These are phyloP conservation scores for Talaromyces nanjingensis DNA, from an alignment of 495 filamentous ascomycete species.

Conservation along the genomic window DNA sequence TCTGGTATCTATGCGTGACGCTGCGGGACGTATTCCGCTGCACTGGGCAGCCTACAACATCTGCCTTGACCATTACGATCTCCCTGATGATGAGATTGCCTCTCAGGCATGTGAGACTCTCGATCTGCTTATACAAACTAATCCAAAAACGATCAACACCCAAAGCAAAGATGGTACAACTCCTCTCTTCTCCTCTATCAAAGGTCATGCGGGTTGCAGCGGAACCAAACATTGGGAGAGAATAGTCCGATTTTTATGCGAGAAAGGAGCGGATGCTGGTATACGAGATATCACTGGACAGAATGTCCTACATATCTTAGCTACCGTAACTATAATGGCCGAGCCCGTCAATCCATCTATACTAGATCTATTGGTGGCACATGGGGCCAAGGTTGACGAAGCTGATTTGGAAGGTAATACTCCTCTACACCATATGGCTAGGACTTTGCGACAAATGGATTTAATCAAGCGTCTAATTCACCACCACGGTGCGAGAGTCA, in stretches of 20 bases:
- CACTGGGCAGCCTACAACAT: constrained; percentile 11
- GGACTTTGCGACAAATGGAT: constrained; percentile 9
- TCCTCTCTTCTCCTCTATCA: constrained; percentile 10
- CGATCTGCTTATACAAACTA: constrained; percentile 9
- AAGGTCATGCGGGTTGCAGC: constrained; percentile 6
- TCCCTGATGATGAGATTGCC: constrained; percentile 7
- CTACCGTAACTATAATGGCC: background rate
- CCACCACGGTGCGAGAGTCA: constrained; percentile 13
- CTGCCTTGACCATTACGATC: background rate
- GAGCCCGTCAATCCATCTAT: constrained; percentile 8
- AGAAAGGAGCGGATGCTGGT: constrained; percentile 12
- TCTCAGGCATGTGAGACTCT: constrained; percentile 7
- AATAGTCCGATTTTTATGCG: constrained; percentile 6
- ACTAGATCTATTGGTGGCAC: constrained; percentile 9
- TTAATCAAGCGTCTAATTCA: constrained; percentile 8
- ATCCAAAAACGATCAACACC: constrained; percentile 9
- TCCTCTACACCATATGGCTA: constrained; percentile 13
- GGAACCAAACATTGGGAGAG: constrained; percentile 10
- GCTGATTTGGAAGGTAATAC: constrained; percentile 11
- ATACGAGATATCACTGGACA: constrained; percentile 8
- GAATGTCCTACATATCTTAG: constrained; percentile 14
- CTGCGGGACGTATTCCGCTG: constrained; percentile 13
- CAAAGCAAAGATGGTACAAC: constrained; percentile 10
- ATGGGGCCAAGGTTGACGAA: constrained; percentile 12
- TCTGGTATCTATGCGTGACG: constrained; percentile 10